Base-by-base conservation (phyloP, 1,284 basidiomycete genomes). In the Porogramme epimiltina region DNA sequence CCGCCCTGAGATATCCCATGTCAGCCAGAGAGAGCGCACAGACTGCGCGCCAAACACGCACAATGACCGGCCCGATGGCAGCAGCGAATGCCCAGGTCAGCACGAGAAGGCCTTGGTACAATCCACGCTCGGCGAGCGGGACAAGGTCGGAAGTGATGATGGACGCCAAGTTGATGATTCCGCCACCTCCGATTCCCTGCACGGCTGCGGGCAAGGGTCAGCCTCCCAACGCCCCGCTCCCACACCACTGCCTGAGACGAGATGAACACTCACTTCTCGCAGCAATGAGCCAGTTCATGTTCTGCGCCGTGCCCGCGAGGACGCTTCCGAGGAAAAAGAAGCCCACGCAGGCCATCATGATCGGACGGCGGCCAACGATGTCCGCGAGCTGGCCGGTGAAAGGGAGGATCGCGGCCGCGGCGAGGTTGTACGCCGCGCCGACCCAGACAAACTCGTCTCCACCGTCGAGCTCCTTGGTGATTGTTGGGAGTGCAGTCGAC, bases 121-220 rank as follows among this genome's bases (percentile, higher is more conserved):
- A 33, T 0, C 56, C 61, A 0, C 62, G 59, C 38, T 62, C 61
- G 1, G 36, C 44, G 13, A 64, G 55, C 2, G 61, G 49, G 1
- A 64, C 58, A 3, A 64, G 33, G 51, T 64, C 62, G 2, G 62
- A 59, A 8, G 61, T 28, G 38, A 64, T 55, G 47, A 64, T 64
- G 1, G 49, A 37, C 13, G 55, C 49, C 13, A 79, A 59, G 0
- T 71, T 61, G 16, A 73, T 57, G 47, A 81, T 76, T 4, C 73
- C 74, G 9, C 80, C 79, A 6, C 74, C 75, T 8, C 80, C 80
- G 40, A 80, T 59, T n/a, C 80, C 79, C 54, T 81, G 78, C 4
- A 81, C 60, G 2, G 72, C 59, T 58, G 38, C 0, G 24, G 28
- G 6, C 77, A 1, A 4, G 36, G 11, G 22, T 25, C 25, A 43